Base-by-base conservation (phyloP, 2,329 filamentous ascomycete species). In the Fusarium cicatricum region DNA sequence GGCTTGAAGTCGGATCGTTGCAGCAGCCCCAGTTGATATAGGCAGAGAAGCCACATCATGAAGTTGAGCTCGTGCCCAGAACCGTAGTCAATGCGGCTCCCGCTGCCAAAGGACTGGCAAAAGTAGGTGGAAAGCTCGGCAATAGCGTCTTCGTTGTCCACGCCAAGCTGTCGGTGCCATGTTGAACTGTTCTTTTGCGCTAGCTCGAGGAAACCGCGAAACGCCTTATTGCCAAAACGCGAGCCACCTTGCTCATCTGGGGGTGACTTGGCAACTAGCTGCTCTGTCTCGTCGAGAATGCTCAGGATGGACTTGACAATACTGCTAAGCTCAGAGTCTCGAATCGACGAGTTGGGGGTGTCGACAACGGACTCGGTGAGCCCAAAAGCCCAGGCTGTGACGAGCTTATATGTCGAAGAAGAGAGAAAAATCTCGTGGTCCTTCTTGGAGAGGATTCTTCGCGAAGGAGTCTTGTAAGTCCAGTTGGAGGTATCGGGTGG, bases 31-130 rank as follows among this genome's bases (percentile, higher is more conserved):
- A 97, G 82, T 70, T 94, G 90, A 73, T 95, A 91, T 1, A 99
- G 86, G 71, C 92, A 97, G n/a, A 99, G 84, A 31, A 98, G 84
- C 93, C 94, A 99, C 71, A 97, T 89, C 74, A 94, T 82, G 77
- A 99, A 98, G 79, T 99, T 98, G 59, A 99, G 84, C 77, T 99
- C 95, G 74, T 99, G 95, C 3, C 95, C 95, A 1, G 92, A 97
- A 44, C 95, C 95, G 74, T 99, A 99, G 78, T 99, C 95, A 69
- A 99, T 95, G 34, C 94, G 86, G 45, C 85, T 85, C 38, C 88
- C 85, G 71, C 96, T 97, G 39, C 95, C 95, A 63, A 98, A 93
- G 0, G 90, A 89, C 70, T 96, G 85, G 60, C 84, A 78, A 29
- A 99, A 82, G 75, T 99, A 99, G 26, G 88, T 86, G 1, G 89